Evolutionary conservation across 495 filamentous ascomycete species (phyloP), one percentile per base, ranked within the genome.

Genomic region (Niebla homalea): DNA sequence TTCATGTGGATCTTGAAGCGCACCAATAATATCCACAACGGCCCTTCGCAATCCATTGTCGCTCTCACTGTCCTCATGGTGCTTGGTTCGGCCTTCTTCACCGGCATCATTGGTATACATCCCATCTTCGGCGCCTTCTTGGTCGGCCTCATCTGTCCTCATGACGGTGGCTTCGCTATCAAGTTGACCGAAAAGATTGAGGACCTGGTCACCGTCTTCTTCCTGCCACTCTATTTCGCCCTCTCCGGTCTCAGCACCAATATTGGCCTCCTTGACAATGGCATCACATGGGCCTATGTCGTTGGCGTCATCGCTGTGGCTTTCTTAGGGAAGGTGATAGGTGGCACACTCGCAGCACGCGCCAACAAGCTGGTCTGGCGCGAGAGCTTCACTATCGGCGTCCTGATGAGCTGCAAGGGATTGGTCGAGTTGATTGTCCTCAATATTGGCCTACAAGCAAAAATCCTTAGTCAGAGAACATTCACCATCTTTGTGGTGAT

Each of bases 401-500:
- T 84, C 36, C 63, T 98, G 63, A 98, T 98, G 92, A 94, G 87
- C 62, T 98, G 92, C 65, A 98, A 98, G 63, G 92, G 92, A 49
- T 72, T 98, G 44, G 87, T 96, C 0, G 92, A 98, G 65, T 70
- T 96, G 43, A 98, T 98, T 66, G 90, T 96, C 3, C 61, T 98
- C 64, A 98, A 98, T 57, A 94, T 98, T 59, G 92, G 92, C 21
- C 74, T 92, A 15, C 84, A 94, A 75, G 92, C 92, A 20, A 81
- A 81, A 45, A 96, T 98, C 54, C 67, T 98, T 25, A 90, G 84
- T 44, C 74, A 76, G 21, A 77, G 80, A 23, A 95, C 92, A 0
- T 98, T 98, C 62, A 98, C 89, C 29, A 95, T 98, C 50, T 98
- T 98, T 48, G 92, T 98, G n/a, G 86, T 96, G 54, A 96, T 97